phyloP scores from a whole-genome alignment of 176 grass and related monocot genomes.

The Carex cristatella region DNA sequence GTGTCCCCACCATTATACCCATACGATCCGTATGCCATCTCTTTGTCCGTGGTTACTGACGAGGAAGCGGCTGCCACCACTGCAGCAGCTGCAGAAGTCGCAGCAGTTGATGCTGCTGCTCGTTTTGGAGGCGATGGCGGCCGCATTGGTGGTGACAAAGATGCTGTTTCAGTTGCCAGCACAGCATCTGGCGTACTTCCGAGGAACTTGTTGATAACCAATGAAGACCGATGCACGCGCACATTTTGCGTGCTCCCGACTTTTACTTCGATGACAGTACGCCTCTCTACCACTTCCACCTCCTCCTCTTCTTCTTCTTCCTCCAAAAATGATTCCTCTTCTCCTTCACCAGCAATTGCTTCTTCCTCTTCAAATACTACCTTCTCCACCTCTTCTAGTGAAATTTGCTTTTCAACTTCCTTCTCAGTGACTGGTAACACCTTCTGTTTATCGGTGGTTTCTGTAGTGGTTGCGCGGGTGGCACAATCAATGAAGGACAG shows the following conservation, averaged over 20 bases:
- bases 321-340: slow-evolving; percentile 14
- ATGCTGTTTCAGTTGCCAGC: not conserved
- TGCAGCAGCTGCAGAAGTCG: slow-evolving; percentile 62
- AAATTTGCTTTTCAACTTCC: slow-evolving; percentile 22
- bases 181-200: slow-evolving; percentile 51
- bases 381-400: slow-evolving; percentile 23
- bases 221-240: slow-evolving; percentile 64
- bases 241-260: slow-evolving; percentile 68
- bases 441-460: not conserved
- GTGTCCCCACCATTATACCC: slow-evolving; percentile 28
- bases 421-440: not conserved
- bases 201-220: slow-evolving; percentile 99
- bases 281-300: slow-evolving; percentile 88
- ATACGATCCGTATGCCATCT: slow-evolving; percentile 5
- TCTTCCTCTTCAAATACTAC: slow-evolving; percentile 28
- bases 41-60: not conserved
- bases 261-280: slow-evolving; percentile 88
- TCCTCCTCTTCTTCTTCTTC: slow-evolving; percentile 52
- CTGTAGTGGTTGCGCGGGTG: slow-evolving; percentile 5
- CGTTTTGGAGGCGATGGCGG: slow-evolving; percentile 27
- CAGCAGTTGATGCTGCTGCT: slow-evolving; percentile 42
- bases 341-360: slow-evolving; percentile 30
- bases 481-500: slow-evolving; percentile 73
- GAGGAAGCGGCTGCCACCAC: slow-evolving; percentile 44
- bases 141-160: not conserved